Base-by-base conservation (phyloP, 345 rosid species). In the Iberis pinnata region DNA sequence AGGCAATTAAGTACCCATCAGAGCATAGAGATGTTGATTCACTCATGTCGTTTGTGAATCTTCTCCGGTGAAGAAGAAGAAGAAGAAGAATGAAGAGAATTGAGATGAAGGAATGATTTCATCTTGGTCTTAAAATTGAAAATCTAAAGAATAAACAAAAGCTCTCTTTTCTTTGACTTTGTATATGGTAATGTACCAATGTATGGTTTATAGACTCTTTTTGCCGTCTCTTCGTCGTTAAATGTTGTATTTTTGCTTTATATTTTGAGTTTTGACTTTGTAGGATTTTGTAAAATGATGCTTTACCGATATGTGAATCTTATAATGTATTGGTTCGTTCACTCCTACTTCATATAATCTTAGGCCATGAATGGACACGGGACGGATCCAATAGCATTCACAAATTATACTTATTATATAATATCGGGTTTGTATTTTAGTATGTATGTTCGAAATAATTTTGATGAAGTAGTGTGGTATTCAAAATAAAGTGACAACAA, bases 11-110 rank as follows among this genome's bases (percentile, higher is more conserved):
- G 76, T 92, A 92, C 70, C 80, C 96, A 0, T 77, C 96, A 0
- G 93, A 92, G 78, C 81, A 83, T 65, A 83, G 98, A 71, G 97
- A 92, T 39, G 90, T 78, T 0, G 98, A 88, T 65, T 88, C 96
- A 17, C 71, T 88, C 75, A 74, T 64, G 81, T 71, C 93, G 19
- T 92, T 88, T 26, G 82, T 85, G 63, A 85, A 81, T 56, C 89
- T 89, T 55, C 78, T 92, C 8, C 67, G 93, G 59, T 87, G 72
- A 88, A 19, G 27, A 35, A 14, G 63, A 60, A 10, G 71, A 63
- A 31, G 56, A 19, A 20, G 25, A 22, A 22, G 3, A 6, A 22
- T 8, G 49, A 18, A 53, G 56, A 64, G 27, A 13, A 51, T 22
- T 43, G 59, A 65, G 59, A 65, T 58, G 70, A 57, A 65, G 52